phyloP scores from a whole-genome alignment of 2,329 filamentous ascomycete species.

The Fusarium albosuccineum region DNA sequence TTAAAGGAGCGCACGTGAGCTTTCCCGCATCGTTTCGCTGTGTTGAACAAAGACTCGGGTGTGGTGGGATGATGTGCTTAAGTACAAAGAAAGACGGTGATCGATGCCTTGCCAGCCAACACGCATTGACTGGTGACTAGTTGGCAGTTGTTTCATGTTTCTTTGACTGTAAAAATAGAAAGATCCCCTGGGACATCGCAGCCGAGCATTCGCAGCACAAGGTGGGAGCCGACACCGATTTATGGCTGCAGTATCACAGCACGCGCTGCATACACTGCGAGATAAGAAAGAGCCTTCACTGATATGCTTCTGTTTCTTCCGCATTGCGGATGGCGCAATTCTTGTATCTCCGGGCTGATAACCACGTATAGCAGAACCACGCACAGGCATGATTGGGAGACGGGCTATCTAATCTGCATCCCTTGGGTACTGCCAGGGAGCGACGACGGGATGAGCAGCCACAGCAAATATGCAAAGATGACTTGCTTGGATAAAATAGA shows the following conservation, averaged over 20 bases:
- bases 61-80: neutral
- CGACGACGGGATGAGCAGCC: conserved; percentile 34
- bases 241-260: conserved; percentile 37
- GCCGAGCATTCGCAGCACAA: conserved; percentile 1
- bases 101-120: neutral
- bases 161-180: conserved; percentile 36
- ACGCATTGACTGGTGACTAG: conserved; percentile 16
- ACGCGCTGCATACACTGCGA: conserved; percentile 32
- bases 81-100: conserved; percentile 24
- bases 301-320: conserved; percentile 42
- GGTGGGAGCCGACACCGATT: conserved; percentile 37
- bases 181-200: neutral
- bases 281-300: conserved; percentile 42
- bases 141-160: conserved; percentile 12
- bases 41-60: conserved; percentile 22
- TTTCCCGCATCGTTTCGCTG: conserved; percentile 11
- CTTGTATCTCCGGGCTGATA: conserved; percentile 42
- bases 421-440: conserved; percentile 34
- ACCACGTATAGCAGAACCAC: conserved; percentile 31
- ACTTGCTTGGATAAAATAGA: conserved; percentile 24
- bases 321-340: conserved; percentile 40
- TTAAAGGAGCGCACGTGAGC: conserved; percentile 1
- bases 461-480: conserved; percentile 31
- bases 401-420: conserved; percentile 44
- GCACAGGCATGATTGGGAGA: conserved; percentile 43